Conservation (phyloP, 225 moss, liverwort and hornwort genomes). For the Neckera pumila region DNA sequence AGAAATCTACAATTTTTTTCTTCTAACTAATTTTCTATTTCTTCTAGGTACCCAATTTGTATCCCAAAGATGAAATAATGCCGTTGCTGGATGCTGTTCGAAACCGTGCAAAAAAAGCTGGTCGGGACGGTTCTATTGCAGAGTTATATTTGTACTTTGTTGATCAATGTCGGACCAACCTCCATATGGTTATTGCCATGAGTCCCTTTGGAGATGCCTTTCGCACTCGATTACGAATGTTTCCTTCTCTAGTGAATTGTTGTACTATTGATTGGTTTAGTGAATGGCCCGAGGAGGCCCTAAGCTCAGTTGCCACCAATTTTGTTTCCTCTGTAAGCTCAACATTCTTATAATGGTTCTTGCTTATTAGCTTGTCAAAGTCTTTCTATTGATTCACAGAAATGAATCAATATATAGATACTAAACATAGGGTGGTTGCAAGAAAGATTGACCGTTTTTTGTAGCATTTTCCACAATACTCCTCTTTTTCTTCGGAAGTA, state of each 20-base stretch:
- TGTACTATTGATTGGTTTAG: slow-evolving; percentile 87
- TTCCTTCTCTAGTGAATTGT: slow-evolving; percentile 80
- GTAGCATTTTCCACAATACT: no score
- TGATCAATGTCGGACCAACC: slow-evolving; percentile 69
- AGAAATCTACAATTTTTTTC: background rate
- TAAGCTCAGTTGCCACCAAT: slow-evolving; percentile 62
- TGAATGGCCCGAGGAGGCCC: slow-evolving; percentile 72
- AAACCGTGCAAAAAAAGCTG: slow-evolving; percentile 53
- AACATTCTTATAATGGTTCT: no score
- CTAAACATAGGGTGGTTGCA: background rate
- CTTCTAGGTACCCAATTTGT: slow-evolving; percentile 60
- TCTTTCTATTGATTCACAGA: background rate
- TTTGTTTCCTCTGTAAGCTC: slow-evolving; percentile 50
- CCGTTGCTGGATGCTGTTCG: slow-evolving; percentile 44
- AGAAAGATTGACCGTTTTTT: no score
- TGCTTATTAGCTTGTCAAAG: background rate
- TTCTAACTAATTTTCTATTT: background rate
- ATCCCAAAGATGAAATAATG: slow-evolving; percentile 67
- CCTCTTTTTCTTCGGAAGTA: no score
- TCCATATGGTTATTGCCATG: slow-evolving; percentile 89
- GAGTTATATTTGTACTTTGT: slow-evolving; percentile 70
- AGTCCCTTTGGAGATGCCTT: slow-evolving; percentile 78
- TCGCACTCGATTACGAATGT: slow-evolving; percentile 71
- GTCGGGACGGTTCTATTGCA: slow-evolving; percentile 53
- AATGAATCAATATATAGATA: background rate